A percentile compares a stretch with the other conserved stretches of the same genome.
phyloP scores from a whole-genome alignment of 805 yeast genomes.

The Candida peoriensis region DNA sequence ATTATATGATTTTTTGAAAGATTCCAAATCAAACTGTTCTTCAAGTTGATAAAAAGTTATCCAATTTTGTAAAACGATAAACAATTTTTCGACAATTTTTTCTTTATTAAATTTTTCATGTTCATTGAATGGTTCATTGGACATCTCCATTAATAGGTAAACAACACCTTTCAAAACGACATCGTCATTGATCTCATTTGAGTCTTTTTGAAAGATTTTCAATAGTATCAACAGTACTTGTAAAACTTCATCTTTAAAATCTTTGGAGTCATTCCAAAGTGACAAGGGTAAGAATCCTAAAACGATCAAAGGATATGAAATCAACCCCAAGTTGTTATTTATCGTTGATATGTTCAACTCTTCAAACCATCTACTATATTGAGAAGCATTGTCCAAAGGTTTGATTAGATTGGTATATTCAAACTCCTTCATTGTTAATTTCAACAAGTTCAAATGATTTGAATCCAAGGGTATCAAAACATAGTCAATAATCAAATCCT shows the following conservation, averaged over 20 bases:
- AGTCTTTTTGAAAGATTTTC: slow-evolving; percentile 3
- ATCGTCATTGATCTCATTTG: slow-evolving; percentile 2
- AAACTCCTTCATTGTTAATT: slow-evolving; percentile 44
- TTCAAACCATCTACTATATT: slow-evolving; percentile 4
- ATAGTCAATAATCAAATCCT: slow-evolving; percentile 45
- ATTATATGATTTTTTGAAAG: too few species aligned
- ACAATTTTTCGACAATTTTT: slow-evolving; percentile 4
- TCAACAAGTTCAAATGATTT: slow-evolving; percentile 41
- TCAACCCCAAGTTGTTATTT: slow-evolving; percentile 48
- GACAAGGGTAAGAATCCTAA: slow-evolving; percentile 7
- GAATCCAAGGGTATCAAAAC: slow-evolving; percentile 33
- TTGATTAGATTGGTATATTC: slow-evolving; percentile 18
- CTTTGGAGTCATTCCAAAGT: slow-evolving; percentile 2
- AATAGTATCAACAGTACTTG: slow-evolving; percentile 9
- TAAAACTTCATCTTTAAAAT: slow-evolving; percentile 4
- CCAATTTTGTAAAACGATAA: slow-evolving; percentile 6
- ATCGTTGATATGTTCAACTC: slow-evolving; percentile 26
- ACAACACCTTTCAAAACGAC: slow-evolving; percentile 10
- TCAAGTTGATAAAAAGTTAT: slow-evolving; percentile 2
- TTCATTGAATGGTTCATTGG: slow-evolving; percentile 1
- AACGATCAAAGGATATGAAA: slow-evolving; percentile 38
- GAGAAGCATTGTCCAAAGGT: slow-evolving; percentile 4
- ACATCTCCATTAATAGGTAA: slow-evolving; percentile 7
- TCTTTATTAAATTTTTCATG: background rate
- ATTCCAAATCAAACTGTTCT: too few species aligned